Evolutionary conservation across 495 filamentous ascomycete genomes (phyloP).

Genomic region (Aspergillus heteromorphus): DNA sequence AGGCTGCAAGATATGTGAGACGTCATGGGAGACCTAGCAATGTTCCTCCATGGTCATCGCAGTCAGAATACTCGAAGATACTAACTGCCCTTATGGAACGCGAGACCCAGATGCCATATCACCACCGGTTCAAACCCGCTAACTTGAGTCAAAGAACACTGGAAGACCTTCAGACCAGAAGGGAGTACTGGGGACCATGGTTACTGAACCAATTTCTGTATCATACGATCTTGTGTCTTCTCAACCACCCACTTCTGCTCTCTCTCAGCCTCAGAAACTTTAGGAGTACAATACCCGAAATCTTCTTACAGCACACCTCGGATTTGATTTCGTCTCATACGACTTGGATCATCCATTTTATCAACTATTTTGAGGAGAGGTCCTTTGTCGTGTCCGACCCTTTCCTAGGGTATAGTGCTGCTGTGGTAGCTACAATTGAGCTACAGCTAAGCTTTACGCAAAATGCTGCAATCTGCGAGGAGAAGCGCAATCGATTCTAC

Average conservation of each 20-base stretch:
- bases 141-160: constrained; percentile 35
- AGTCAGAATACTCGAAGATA: constrained; percentile 45
- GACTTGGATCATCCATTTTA: constrained; percentile 45
- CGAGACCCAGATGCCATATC: constrained; percentile 43
- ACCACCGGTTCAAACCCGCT: constrained; percentile 41
- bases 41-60: constrained; percentile 44
- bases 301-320: constrained; percentile 44
- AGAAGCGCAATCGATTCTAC: constrained; percentile 40
- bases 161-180: constrained; percentile 35
- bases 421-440: constrained; percentile 46
- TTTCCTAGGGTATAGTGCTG: constrained; percentile 43
- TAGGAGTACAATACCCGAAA: constrained; percentile 43
- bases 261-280: constrained; percentile 43
- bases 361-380: constrained; percentile 42
- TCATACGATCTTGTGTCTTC: constrained; percentile 44
- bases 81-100: constrained; percentile 44
- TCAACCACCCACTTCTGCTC: constrained; percentile 44
- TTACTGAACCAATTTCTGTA: constrained; percentile 46
- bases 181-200: constrained; percentile 47
- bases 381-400: constrained; percentile 41
- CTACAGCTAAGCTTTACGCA: constrained; percentile 45
- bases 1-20: constrained; percentile 40
- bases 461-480: constrained; percentile 27
- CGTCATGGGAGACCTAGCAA: constrained; percentile 38
- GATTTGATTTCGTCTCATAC: constrained; percentile 45